Evolutionary conservation across 2,329 filamentous ascomycete species (phyloP).

Genomic region (Pseudogymnoascus sp.): DNA sequence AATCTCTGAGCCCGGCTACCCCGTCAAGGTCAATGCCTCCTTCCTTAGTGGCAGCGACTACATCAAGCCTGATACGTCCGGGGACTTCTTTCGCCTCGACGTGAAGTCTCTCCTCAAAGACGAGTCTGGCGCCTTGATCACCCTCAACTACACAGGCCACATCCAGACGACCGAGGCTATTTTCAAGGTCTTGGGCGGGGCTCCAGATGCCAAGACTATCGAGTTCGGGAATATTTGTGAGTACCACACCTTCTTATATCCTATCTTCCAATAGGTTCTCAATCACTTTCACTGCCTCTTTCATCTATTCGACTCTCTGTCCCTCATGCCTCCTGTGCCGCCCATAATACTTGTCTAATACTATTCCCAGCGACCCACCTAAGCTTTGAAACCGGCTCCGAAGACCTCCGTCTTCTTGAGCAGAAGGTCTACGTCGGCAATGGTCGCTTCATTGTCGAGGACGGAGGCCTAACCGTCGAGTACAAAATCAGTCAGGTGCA

Average conservation of each 20-base stretch:
- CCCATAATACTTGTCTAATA: neutral
- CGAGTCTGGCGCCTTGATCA: slow-evolving; percentile 32
- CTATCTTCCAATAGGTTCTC: neutral
- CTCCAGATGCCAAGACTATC: slow-evolving; percentile 34
- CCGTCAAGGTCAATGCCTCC: slow-evolving; percentile 33
- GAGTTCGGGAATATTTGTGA: slow-evolving; percentile 37
- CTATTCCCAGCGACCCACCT: slow-evolving; percentile 32
- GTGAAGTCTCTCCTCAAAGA: slow-evolving; percentile 35
- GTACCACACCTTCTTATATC: slow-evolving; percentile 16
- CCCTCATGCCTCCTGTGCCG: neutral
- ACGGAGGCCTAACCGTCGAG: slow-evolving; percentile 34
- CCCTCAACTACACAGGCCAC: slow-evolving; percentile 36
- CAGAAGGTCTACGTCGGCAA: slow-evolving; percentile 38
- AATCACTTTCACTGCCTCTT: neutral
- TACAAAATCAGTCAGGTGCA: slow-evolving; percentile 38
- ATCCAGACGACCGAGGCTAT: slow-evolving; percentile 33
- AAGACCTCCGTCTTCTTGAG: slow-evolving; percentile 33
- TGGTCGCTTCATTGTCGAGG: slow-evolving; percentile 36
- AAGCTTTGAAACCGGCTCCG: slow-evolving; percentile 35
- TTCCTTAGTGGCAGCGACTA: slow-evolving; percentile 38
- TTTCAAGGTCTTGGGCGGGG: slow-evolving; percentile 32
- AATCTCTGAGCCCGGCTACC: slow-evolving; percentile 34
- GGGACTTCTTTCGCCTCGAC: slow-evolving; percentile 34
- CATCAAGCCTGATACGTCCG: slow-evolving; percentile 36
- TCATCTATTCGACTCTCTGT: neutral